phyloP scores from a whole-genome alignment of 176 grass and related monocot genomes.

The Metroxylon sagu region DNA sequence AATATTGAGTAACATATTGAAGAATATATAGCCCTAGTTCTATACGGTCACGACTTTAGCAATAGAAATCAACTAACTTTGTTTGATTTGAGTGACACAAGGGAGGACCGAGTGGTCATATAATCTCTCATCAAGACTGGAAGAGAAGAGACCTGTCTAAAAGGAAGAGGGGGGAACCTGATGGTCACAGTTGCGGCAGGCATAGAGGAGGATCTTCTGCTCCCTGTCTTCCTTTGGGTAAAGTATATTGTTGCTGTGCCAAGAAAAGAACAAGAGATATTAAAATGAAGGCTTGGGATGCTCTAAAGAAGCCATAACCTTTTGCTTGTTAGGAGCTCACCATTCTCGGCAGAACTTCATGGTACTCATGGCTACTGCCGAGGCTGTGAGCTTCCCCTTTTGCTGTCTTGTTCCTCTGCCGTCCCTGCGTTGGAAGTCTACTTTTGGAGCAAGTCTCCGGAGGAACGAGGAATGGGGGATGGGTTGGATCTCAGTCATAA shows the following conservation, averaged over 20 bases:
- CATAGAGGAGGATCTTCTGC: slow-evolving; percentile 26
- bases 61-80: no score
- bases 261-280: background rate
- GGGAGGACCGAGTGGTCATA: no score
- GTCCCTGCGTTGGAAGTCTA: no score
- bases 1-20: no score
- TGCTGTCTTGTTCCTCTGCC: no score
- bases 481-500: no score
- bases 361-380: background rate
- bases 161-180: background rate
- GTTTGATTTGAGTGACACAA: no score
- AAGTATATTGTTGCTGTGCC: slow-evolving; percentile 26
- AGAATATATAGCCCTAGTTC: no score
- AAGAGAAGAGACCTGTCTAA: background rate
- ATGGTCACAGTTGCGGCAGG: slow-evolving; percentile 28
- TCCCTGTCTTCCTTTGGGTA: slow-evolving; percentile 29
- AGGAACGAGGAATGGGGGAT: no score
- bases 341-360: slow-evolving; percentile 39
- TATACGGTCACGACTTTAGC: no score
- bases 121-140: background rate
- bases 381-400: background rate
- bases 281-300: background rate
- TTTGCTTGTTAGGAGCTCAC: slow-evolving; percentile 5
- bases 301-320: background rate
- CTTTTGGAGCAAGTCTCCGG: no score